Base-by-base conservation (phyloP, 805 yeast species). In the Ogataea naganishii region DNA sequence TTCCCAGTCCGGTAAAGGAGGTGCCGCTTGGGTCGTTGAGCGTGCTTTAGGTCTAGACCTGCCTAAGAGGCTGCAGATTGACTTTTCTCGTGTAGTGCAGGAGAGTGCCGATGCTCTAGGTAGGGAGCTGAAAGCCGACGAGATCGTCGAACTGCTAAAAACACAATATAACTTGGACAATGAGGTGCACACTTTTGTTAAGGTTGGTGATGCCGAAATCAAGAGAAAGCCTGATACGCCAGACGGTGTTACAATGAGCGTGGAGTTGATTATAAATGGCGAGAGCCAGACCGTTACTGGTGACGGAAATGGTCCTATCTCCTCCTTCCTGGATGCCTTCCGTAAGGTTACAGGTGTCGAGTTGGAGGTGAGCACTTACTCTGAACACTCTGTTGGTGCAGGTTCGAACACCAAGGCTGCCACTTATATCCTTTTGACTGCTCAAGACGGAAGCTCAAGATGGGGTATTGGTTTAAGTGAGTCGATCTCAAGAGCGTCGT, bases 401-500 rank as follows among this genome's bases (percentile, higher is more conserved):
- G 86, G 83, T 37, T 69, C 84, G 3, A 68, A 67, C 38, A 73
- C 81, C 32, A 70, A 75, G 54, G 89, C 88, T 43, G 88, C 84
- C 26, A 71, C 88, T 7, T 80, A 70, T 53, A 75, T 88, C 22
- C 39, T 40, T 29, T 39, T 55, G 21, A 35, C 48, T 12, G 30
- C 32, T 10, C 24, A 25, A 14, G 39, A 37, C 13, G 60, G 47
- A 29, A 47, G 56, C 27, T 47, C 57, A 36, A 55, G 55, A 45
- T 88, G 96, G 95, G 96, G 96, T 59, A 88, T 88, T 35, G 96
- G 95, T 49, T 75, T 85, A 38, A 79, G 84, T 51, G 89, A 78
- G 57, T 95, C 88, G 58, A 92, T 83, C 32, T 79, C 94, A 16
- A 80, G 78, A 48, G 92, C 96, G 27, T 77, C 94, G 5, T 71